These are phyloP conservation scores for Micractinium conductrix DNA, from an alignment of 139 green algal genomes.

Conservation along the genomic window DNA sequence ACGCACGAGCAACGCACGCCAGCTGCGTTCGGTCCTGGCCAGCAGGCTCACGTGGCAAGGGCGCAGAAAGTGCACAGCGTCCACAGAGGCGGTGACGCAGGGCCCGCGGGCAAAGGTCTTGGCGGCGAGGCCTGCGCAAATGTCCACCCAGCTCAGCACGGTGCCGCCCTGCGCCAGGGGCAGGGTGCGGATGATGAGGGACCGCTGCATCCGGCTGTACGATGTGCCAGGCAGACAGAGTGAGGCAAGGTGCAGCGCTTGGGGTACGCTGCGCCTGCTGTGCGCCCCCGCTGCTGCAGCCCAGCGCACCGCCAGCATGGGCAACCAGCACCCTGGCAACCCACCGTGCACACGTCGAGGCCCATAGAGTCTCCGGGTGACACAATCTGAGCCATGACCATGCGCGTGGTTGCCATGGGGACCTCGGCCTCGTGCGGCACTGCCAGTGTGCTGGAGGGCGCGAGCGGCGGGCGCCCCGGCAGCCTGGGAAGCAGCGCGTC, in stretches of 20 bases:
- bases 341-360: slow-evolving; percentile 70
- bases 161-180: slow-evolving; percentile 45
- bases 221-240: too few species aligned
- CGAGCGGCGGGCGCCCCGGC: neutral
- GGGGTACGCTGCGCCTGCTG: too few species aligned
- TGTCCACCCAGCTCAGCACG: slow-evolving; percentile 86
- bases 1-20: too few species aligned
- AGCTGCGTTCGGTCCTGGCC: neutral
- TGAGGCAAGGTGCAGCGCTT: too few species aligned
- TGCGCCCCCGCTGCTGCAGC: too few species aligned
- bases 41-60: slow-evolving; percentile 49
- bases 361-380: slow-evolving; percentile 61
- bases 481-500: neutral
- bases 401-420: slow-evolving; percentile 67
- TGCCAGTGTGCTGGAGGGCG: neutral
- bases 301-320: neutral
- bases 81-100: slow-evolving; percentile 79
- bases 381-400: slow-evolving; percentile 81
- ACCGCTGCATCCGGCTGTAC: too few species aligned
- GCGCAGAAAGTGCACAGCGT: slow-evolving; percentile 79
- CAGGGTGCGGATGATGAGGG: too few species aligned
- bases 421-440: slow-evolving; percentile 32
- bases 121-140: slow-evolving; percentile 80
- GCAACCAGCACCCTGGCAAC: neutral
- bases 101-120: slow-evolving; percentile 79